Base-by-base conservation (phyloP, 2,329 filamentous ascomycete species). In the Phaeoacremonium minimum region DNA sequence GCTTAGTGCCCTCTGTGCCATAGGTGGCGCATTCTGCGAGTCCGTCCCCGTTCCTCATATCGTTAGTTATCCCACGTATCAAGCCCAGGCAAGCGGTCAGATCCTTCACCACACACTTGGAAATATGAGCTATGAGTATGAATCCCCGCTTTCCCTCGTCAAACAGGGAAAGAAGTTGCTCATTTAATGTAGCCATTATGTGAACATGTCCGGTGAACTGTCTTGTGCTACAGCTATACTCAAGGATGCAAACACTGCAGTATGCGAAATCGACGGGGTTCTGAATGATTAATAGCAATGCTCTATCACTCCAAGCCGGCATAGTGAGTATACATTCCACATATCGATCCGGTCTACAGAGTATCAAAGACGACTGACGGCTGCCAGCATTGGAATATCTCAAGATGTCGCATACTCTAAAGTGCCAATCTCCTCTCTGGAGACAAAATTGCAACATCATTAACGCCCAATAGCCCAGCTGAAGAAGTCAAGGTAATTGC, bases 191-290 rank as follows among this genome's bases (percentile, higher is more conserved):
- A 71, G 73, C 34, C 75, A 79, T 31, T 85, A 83, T 55, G 64
- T 67, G n/a, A 67, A 75, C 32, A 84, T 84, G 71, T 77, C 66
- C 41, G 61, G 61, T 28, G 63, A 73, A 30, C 73, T 83, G 37
- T 78, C 77, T 2, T 75, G 71, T 45, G 69, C 71, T 9, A 64
- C 74, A 22, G 69, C 75, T 13, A 69, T 74, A 37, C 58, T 85
- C 28, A 71, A 71, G 45, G 66, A 80, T 42, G 64, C 73, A 4
- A 51, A 66, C 32, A 72, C 74, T 35, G 74, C 73, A 4, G 71
- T 76, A 3, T 60, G 63, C 2, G 65, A 78, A 35, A 81, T 85
- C 42, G 80, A 85, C 49, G 66, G 79, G 39, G 73, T 76, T 7
- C 67, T 84, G 13, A 66, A 68, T 17, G 67, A 77, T 40, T 55